Conservation (phyloP, 2,329 filamentous ascomycete genomes). For the Calonectria honghensis region DNA sequence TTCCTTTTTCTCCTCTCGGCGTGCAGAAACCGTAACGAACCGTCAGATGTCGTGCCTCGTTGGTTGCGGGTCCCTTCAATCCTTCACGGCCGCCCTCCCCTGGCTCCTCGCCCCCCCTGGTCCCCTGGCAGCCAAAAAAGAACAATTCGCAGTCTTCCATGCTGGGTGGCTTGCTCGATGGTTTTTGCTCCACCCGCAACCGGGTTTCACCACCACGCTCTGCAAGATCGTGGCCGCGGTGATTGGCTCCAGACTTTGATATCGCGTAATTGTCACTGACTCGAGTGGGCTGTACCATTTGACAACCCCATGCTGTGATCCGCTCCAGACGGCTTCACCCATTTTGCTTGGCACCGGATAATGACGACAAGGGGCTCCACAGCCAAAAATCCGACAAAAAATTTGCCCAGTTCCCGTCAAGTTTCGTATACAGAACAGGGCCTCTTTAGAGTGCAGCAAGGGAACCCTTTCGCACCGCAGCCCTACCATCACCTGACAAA, state of each 20-base stretch:
- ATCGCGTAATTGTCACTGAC: slow-evolving; percentile 26
- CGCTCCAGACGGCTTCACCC: slow-evolving; percentile 15
- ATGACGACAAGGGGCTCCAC: slow-evolving; percentile 12
- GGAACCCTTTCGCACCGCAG: neutral
- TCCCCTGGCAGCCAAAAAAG: slow-evolving; percentile 7
- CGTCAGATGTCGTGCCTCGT: slow-evolving; percentile 19
- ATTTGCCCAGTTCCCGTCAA: neutral
- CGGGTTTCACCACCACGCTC: slow-evolving; percentile 6
- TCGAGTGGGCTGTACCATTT: neutral
- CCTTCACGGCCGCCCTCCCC: neutral
- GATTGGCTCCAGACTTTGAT: slow-evolving; percentile 20
- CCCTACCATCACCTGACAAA: slow-evolving; percentile 19
- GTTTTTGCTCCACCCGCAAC: slow-evolving; percentile 1
- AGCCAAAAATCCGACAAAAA: neutral
- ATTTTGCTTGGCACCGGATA: slow-evolving; percentile 16
- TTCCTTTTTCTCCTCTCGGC: neutral
- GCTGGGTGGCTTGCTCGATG: slow-evolving; percentile 17
- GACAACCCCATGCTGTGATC: slow-evolving; percentile 16
- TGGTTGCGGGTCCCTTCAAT: neutral
- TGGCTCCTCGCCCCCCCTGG: neutral
- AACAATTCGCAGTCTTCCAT: slow-evolving; percentile 29
- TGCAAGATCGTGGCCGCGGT: slow-evolving; percentile 9
- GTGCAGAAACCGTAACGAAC: slow-evolving; percentile 18
- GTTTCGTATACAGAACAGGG: neutral
- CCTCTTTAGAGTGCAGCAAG: neutral